Base-by-base conservation (phyloP, 1,284 basidiomycete genomes). In the Lignosus rhinocerotis region DNA sequence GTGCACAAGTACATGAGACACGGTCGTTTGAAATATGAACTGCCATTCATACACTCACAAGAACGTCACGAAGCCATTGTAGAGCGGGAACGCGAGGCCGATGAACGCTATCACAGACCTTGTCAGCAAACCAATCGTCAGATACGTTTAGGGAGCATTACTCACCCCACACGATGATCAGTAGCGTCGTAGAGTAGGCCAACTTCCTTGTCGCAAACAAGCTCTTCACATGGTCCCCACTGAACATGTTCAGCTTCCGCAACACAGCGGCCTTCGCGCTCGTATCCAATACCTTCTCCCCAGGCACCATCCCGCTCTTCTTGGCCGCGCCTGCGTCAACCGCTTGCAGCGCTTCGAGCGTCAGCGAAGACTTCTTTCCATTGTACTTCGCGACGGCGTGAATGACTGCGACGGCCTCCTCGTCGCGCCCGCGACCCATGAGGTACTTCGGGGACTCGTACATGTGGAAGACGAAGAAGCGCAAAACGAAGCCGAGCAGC, bases 361-460 rank as follows among this genome's bases (percentile, higher is more conserved):
- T 82, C 34, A 88, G 73, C 49, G 50, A 67, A 52, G 73, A 77
- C 46, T 69, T 73, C 50, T 64, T 79, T 1, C 82, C 79, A 69
- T 96, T 94, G 73, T 85, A 90, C 33, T 73, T 72, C 1, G 92
- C 92, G 17, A 94, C 80, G 32, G 78, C 77, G 59, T 86, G 81
- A 21, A 94, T 75, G 51, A 92, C 80, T 16, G 80, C 81, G 25
- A 94, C 84, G 0, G 92, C 92, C 51, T 87, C 83, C 14, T 78
- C 80, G 64, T 93, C 90, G 39, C 78, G 76, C 0, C 90, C 90
- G 57, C 85, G 82, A 6, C 85, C 84, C 70, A 93, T 83, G 32
- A 94, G 80, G 72, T 80, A 92, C 70, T 90, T 90, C 4, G 89
- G 90, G 55, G 85, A 86, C 71, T 93, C 90, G 57, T 86, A 77